These are phyloP conservation scores for Saccharomyces uvarum DNA, from an alignment of 1,139 yeast genomes.

Conservation along the genomic window DNA sequence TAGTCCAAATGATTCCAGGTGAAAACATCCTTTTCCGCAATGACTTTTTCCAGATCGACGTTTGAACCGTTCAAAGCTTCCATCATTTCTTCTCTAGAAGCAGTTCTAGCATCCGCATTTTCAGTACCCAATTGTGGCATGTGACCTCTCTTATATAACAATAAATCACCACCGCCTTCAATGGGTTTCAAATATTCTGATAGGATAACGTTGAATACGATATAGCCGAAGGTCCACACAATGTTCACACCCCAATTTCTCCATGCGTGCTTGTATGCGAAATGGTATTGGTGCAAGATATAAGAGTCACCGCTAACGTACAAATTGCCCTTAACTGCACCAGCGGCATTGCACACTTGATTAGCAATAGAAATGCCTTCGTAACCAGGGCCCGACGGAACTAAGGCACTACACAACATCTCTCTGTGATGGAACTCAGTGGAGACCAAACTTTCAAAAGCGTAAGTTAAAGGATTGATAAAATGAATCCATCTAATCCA, in stretches of 20 bases:
- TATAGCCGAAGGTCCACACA: conserved; percentile 48
- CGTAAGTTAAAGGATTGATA: conserved; percentile 50
- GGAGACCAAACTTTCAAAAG: conserved; percentile 49
- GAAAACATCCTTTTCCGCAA: conserved; percentile 39
- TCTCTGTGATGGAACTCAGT: conserved; percentile 49
- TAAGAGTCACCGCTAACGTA: conserved; percentile 46
- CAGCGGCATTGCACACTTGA: conserved; percentile 43
- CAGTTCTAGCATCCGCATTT: conserved; percentile 38
- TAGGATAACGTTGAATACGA: conserved; percentile 39
- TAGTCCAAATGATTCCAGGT: conserved; percentile 50
- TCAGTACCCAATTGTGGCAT: conserved; percentile 40
- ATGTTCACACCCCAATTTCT: conserved; percentile 56
- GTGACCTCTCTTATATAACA: conserved; percentile 49
- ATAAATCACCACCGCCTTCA: conserved; percentile 51
- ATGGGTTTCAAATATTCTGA: conserved; percentile 48
- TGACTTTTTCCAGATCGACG: conserved; percentile 35
- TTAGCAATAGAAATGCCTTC: conserved; percentile 35
- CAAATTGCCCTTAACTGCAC: conserved; percentile 40
- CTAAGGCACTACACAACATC: conserved; percentile 41
- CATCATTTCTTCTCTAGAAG: conserved; percentile 40
- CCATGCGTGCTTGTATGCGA: conserved; percentile 50
- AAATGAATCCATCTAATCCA: conserved; percentile 60
- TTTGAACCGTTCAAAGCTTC: conserved; percentile 36
- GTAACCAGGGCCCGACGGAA: conserved; percentile 51
- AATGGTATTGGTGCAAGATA: conserved; percentile 35